These are phyloP conservation scores for Pseudogymnoascus sp. DNA, from an alignment of 2,329 filamentous ascomycete species.

Conservation along the genomic window DNA sequence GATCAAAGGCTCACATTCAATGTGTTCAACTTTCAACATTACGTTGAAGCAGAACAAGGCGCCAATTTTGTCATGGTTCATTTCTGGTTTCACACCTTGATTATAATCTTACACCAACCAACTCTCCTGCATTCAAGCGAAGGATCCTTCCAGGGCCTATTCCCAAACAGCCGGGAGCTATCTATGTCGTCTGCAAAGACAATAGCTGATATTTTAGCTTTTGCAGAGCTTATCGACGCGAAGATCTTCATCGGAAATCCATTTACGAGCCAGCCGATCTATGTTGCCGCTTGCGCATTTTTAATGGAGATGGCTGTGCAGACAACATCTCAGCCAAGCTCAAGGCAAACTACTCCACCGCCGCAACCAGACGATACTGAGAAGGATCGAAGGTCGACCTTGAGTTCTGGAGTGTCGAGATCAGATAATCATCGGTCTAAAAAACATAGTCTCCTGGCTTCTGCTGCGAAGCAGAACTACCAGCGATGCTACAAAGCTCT, in stretches of 20 bases:
- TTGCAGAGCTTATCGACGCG: conserved; percentile 77
- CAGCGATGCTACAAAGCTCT: conserved; percentile 79
- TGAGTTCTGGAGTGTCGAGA: neutral
- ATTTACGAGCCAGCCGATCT: conserved; percentile 85
- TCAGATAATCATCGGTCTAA: neutral
- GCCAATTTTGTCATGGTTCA: conserved; percentile 82
- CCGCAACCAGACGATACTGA: neutral
- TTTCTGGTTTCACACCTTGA: conserved; percentile 82
- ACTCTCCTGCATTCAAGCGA: conserved; percentile 61
- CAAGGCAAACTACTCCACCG: conserved; percentile 8
- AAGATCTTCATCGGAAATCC: conserved; percentile 82
- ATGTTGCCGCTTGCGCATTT: conserved; percentile 84
- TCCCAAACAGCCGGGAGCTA: conserved; percentile 71
- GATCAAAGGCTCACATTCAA: conserved; percentile 74
- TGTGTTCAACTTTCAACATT: conserved; percentile 77
- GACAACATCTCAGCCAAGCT: conserved; percentile 12
- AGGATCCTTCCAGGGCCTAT: conserved; percentile 23
- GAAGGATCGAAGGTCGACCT: neutral
- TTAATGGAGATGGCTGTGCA: conserved; percentile 52
- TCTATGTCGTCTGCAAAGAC: conserved; percentile 59
- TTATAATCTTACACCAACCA: conserved; percentile 78
- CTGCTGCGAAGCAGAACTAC: conserved; percentile 38
- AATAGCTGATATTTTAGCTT: conserved; percentile 80
- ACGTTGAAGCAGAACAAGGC: conserved; percentile 71
- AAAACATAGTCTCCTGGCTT: neutral